These are phyloP conservation scores for Nitzschia sp. DNA, from an alignment of 108 stramenopile species.

Conservation along the genomic window DNA sequence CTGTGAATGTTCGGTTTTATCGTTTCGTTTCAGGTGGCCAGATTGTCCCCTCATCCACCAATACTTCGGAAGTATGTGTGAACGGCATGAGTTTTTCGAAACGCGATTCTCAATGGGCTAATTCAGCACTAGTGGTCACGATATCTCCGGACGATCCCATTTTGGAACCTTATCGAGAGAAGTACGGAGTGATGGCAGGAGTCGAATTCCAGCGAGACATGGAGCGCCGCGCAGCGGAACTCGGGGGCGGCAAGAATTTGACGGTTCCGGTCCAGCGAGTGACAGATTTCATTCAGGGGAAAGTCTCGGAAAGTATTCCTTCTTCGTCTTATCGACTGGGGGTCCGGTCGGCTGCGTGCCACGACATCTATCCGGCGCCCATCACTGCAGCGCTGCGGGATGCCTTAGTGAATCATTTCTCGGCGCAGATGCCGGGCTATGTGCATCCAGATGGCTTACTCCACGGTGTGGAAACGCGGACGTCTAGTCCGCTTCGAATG, in stretches of 20 bases:
- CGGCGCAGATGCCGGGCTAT: conserved; percentile 82
- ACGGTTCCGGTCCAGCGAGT: conserved; percentile 91
- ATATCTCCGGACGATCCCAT: conserved; percentile 80
- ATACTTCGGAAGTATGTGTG: conserved; percentile 84
- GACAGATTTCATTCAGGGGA: conserved; percentile 79
- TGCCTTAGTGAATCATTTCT: conserved; percentile 80
- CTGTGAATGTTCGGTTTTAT: background rate
- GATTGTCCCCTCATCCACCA: conserved; percentile 90
- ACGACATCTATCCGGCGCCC: conserved; percentile 86
- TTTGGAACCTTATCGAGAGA: conserved; percentile 60
- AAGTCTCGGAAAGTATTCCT: conserved; percentile 62
- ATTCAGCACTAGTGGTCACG: conserved; percentile 92
- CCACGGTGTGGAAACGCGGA: conserved; percentile 95
- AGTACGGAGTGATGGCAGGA: conserved; percentile 72
- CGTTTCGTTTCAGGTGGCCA: too few species aligned
- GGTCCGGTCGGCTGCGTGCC: conserved; percentile 78
- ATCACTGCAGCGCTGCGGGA: conserved; percentile 72
- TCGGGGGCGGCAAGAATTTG: conserved; percentile 86
- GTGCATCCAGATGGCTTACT: conserved; percentile 78
- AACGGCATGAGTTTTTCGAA: conserved; percentile 96
- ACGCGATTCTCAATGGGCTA: conserved; percentile 89
- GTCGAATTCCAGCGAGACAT: conserved; percentile 84
- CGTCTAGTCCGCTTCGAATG: conserved; percentile 87
- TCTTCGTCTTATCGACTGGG: conserved; percentile 90
- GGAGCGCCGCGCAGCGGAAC: conserved; percentile 77